Conservation (phyloP, 2,329 filamentous ascomycete genomes). For the Cadophora luteo-olivacea region DNA sequence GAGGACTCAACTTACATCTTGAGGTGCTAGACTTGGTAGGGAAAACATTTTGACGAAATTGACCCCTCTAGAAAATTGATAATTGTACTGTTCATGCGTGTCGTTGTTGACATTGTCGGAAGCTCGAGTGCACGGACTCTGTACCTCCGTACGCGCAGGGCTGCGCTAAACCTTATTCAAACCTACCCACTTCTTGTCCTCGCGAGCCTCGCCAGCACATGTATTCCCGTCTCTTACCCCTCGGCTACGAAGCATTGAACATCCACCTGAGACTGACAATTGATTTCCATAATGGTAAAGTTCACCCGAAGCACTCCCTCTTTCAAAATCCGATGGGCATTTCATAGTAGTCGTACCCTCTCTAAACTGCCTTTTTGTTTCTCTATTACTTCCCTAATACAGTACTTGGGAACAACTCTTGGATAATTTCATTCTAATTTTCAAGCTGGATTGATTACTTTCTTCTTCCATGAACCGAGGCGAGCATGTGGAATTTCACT, state of each 20-base stretch:
- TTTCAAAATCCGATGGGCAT: too few species aligned
- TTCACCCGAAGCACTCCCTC: too few species aligned
- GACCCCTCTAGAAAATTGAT: background rate
- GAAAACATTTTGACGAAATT: constrained; percentile 53
- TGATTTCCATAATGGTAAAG: too few species aligned
- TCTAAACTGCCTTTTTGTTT: too few species aligned
- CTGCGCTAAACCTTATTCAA: constrained; percentile 12
- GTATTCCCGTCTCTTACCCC: background rate
- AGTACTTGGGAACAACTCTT: too few species aligned
- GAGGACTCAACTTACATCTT: constrained; percentile 62
- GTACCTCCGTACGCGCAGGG: background rate
- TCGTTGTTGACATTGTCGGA: constrained; percentile 17
- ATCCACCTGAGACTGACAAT: too few species aligned
- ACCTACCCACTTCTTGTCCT: background rate
- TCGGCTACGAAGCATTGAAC: background rate
- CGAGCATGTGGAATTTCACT: background rate
- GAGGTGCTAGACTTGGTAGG: constrained; percentile 71
- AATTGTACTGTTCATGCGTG: background rate
- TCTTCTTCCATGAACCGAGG: background rate
- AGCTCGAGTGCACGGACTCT: background rate
- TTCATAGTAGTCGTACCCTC: too few species aligned
- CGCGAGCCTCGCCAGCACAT: too few species aligned
- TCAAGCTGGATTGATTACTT: background rate
- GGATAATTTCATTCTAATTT: too few species aligned
- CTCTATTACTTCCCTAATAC: too few species aligned